Evolutionary conservation across 805 yeast species (phyloP).

Genomic region (Barnettozyma sucrosica): DNA sequence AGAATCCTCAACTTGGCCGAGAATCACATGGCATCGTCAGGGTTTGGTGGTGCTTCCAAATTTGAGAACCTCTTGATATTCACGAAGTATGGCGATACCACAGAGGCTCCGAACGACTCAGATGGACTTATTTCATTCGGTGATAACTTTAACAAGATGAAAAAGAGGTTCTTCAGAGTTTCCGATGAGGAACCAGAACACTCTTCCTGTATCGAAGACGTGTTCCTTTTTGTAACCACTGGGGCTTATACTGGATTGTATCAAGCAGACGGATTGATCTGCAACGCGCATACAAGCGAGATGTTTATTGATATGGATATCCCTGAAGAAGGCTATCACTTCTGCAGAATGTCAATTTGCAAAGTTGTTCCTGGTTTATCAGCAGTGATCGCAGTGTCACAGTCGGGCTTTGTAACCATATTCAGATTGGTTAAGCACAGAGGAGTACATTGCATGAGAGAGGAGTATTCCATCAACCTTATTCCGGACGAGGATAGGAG

Average conservation of each 20-base stretch:
- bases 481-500: background rate
- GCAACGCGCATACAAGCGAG: constrained; percentile 40
- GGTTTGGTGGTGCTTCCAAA: constrained; percentile 33
- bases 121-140: constrained; percentile 17
- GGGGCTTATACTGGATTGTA: constrained; percentile 39
- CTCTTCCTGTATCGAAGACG: constrained; percentile 11
- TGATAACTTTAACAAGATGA: constrained; percentile 22
- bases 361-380: constrained; percentile 34
- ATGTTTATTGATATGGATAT: constrained; percentile 32
- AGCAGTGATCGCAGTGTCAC: constrained; percentile 38
- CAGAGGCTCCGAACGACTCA: background rate
- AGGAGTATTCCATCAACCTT: constrained; percentile 26
- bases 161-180: constrained; percentile 15
- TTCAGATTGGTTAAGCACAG: constrained; percentile 37
- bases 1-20: constrained; percentile 32
- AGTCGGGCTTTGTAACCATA: constrained; percentile 37
- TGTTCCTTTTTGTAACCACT: constrained; percentile 40
- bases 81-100: constrained; percentile 12
- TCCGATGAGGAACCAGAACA: background rate
- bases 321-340: constrained; percentile 10
- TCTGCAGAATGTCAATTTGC: constrained; percentile 27
- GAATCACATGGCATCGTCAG: constrained; percentile 37
- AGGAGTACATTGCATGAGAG: constrained; percentile 38
- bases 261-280: constrained; percentile 38
- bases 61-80: constrained; percentile 27